Evolutionary conservation across 2,329 filamentous ascomycete species (phyloP), one percentile per base, ranked within the genome.

Genomic region (Aspergillus ustus): DNA sequence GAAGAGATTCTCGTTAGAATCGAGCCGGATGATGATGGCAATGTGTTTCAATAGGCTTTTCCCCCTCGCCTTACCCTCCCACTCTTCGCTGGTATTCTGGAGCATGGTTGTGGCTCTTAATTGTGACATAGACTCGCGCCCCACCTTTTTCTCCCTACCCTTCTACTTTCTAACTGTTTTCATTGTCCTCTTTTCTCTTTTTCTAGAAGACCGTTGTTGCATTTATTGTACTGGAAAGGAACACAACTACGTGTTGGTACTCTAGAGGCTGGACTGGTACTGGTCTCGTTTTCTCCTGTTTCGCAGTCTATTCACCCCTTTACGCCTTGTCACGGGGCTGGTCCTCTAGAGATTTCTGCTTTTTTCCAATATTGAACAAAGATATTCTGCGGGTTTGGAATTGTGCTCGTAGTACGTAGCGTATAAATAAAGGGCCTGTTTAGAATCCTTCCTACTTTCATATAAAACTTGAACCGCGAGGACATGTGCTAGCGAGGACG

Each of bases 1-100:
- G 95, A 99, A 76, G 95, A 99, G 81, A 90, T 99, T 25, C 81
- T 99, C 22, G 93, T 97, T 40, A 82, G 95, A 59, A 92, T 98
- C 15, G 94, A 98, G 80, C 91, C 93, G 4, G 83, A 93, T 63
- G 67, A 68, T 54, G 66, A 66, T 28, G 67, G 64, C 9, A 31
- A 52, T 48, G 22, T 29, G 44, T 37, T 29, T 22, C 28, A 43
- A 52, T 52, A 57, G 50, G 37, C 46, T 58, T 43, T 15, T 43
- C 29, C 22, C n/a, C 43, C 43, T 15, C 34, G 44, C 51, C 34
- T 25, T 52, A 50, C 57, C 25, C 25, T 25, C 25, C 25, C 3
- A 44, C 7, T 25, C 5, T 55, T 48, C 52, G 22, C 29, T 25
- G 37, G 45, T 55, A 29, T 57, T 52, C 53, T 57, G 60, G 46